phyloP scores from a whole-genome alignment of 2,329 filamentous ascomycete species.

The Talaromyces verruculosus region DNA sequence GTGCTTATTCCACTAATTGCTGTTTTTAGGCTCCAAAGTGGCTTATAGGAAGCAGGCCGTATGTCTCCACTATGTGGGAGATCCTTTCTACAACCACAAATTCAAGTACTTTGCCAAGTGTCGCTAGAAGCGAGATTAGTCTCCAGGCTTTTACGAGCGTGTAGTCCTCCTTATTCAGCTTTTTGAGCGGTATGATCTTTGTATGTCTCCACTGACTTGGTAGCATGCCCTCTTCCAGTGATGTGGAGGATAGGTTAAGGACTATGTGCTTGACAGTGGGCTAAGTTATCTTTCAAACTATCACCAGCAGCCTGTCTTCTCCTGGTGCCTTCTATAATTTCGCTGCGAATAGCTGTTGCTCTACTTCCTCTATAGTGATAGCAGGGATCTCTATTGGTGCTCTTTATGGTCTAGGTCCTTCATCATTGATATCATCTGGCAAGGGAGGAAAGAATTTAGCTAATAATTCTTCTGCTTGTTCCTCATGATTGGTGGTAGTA shows the following conservation, averaged over 20 bases:
- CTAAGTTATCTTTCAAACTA: not conserved
- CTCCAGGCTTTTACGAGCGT: not conserved
- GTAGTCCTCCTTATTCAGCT: conserved; percentile 25
- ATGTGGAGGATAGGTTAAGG: not conserved
- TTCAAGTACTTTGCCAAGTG: not conserved
- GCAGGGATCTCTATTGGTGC: not conserved
- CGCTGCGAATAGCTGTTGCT: not conserved
- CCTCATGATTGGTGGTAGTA: not conserved
- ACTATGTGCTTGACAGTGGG: not conserved
- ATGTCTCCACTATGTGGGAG: not conserved
- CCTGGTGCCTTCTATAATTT: not conserved
- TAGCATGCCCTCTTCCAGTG: not conserved
- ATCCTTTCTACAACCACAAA: conserved; percentile 25
- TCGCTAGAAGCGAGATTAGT: not conserved
- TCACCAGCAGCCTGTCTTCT: not conserved
- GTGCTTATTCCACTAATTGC: not conserved
- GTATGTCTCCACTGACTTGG: not conserved
- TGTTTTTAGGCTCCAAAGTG: not conserved
- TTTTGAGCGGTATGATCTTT: conserved; percentile 26
- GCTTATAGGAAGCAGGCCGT: not conserved
- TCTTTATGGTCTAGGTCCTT: not conserved
- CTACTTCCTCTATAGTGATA: not conserved
- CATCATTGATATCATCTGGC: not conserved
- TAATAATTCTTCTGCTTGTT: conserved; percentile 1
- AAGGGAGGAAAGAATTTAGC: not conserved